Base-by-base conservation (phyloP, 1,139 yeast genomes). In the Taphrina sp. region DNA sequence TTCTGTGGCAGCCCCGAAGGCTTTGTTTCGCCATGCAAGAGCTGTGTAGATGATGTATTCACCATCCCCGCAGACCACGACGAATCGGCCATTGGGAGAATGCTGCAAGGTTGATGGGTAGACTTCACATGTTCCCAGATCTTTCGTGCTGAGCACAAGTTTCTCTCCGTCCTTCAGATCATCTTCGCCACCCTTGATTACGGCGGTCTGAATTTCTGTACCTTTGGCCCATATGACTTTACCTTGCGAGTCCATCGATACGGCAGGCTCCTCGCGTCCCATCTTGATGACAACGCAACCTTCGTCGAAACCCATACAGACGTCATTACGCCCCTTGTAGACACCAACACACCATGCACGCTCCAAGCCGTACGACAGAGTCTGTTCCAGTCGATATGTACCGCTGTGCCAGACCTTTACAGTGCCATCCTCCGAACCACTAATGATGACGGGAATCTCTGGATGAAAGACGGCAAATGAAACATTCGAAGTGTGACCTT, bases 381-480 rank as follows among this genome's bases (percentile, higher is more conserved):
- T 83, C 71, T 89, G 90, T 72, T 92, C 97, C 64, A 90, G 78
- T 66, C 83, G 83, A 35, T 95, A 95, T 2, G 95, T 80, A 65
- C 79, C 79, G 22, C 94, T 84, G 65, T 90, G 94, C 98, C 98
- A 92, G 54, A 92, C 72, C 69, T 90, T 90, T 66, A 92, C 83
- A 12, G 96, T 87, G 68, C 89, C 86, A 69, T 92, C 98, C 61
- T 92, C 78, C 1, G 96, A 85, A 16, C 96, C 94, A 0, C 95
- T 84, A 38, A 92, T 72, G 59, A 92, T 74, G 68, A 92, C 76
- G 28, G 98, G 98, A 66, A 92, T 77, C 66, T 92, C 95, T 16
- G 96, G 96, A 70, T 92, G 98, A 82, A 89, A 94, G 47, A 89
- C 81, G 7, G 98, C 98, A 74, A 88, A 92, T 19, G 96, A 88